A percentile compares a stretch with the other conserved stretches of the same genome.
These are phyloP conservation scores for Boletus mariae DNA, from an alignment of 1,284 basidiomycete genomes.

Conservation along the genomic window DNA sequence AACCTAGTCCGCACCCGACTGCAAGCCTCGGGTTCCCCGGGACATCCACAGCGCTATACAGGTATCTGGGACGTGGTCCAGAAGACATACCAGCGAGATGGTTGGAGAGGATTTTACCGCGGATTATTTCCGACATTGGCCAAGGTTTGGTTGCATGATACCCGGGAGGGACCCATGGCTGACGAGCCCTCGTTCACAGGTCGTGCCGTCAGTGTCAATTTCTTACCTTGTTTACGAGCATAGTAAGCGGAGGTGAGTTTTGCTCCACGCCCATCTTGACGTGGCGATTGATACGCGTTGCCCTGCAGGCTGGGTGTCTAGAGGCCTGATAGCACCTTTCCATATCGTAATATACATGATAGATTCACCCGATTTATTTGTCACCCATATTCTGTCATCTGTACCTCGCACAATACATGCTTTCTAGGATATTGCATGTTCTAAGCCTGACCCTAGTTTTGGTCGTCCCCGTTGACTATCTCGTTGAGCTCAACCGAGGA, in stretches of 20 bases:
- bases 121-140: constrained; percentile 88
- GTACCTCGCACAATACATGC: constrained; percentile 27
- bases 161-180: constrained; percentile 6
- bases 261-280: background rate
- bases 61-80: constrained; percentile 84
- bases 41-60: constrained; percentile 86
- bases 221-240: constrained; percentile 90
- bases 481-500: background rate
- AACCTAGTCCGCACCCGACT: constrained; percentile 93
- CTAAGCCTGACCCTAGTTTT: constrained; percentile 3
- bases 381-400: constrained; percentile 26
- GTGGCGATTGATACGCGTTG: constrained; percentile 9
- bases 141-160: constrained; percentile 51
- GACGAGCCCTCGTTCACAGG: constrained; percentile 42
- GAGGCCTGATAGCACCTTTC: constrained; percentile 17
- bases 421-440: constrained; percentile 11
- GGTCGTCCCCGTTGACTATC: background rate
- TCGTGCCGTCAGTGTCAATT: constrained; percentile 92
- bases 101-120: constrained; percentile 93
- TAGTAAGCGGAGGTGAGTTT: constrained; percentile 66
- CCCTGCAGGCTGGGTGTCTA: constrained; percentile 46
- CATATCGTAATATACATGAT: constrained; percentile 23
- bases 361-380: constrained; percentile 27
- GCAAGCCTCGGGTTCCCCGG: constrained; percentile 92
- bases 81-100: constrained; percentile 83